Evolutionary conservation across 2,329 filamentous ascomycete species (phyloP), one percentile per base, ranked within the genome.

Genomic region (Knufia fluminis): DNA sequence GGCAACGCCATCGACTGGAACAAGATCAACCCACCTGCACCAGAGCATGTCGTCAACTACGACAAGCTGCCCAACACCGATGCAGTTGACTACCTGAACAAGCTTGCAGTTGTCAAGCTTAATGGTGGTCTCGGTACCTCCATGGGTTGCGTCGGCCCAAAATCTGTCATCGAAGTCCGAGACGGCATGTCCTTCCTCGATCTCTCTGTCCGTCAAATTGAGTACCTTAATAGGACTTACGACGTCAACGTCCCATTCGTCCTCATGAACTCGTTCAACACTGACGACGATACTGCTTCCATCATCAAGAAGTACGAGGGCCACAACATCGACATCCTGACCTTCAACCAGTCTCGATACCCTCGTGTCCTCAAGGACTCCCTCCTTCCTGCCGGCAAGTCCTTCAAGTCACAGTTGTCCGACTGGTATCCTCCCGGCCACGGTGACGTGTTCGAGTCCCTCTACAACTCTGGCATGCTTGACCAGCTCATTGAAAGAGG

Each of bases 221-320:
- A 98, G 76, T 94, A 89, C 78, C 84, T 98, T 61, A 98, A 98
- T 84, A 86, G 90, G 70, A 97, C 89, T 58, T 97, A 96, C 76
- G 80, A 85, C 62, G 88, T 94, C 70, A 97, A 96, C 68, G 92
- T 98, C 28, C 92, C 92, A 43, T 96, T 98, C 71, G 83, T 98
- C 60, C 83, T 98, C 62, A 98, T 98, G 92, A 98, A 98, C 83
- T 97, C 92, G 49, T 98, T 98, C 86, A 98, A 98, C 81, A 98
- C 92, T 68, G 90, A 98, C 69, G 82, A 91, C 63, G 92, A 98
- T 67, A 98, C 92, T 46, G 89, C 90, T 56, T 89, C 88, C 72
- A 98, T 98, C 73, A 98, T 98, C 78, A 98, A 98, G 83, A 98
- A 98, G 78, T 98, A 97, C 74, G 91, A 98, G 76, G 92, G 92